phyloP scores from a whole-genome alignment of 2,329 filamentous ascomycete species.

The Rutstroemia sp. region DNA sequence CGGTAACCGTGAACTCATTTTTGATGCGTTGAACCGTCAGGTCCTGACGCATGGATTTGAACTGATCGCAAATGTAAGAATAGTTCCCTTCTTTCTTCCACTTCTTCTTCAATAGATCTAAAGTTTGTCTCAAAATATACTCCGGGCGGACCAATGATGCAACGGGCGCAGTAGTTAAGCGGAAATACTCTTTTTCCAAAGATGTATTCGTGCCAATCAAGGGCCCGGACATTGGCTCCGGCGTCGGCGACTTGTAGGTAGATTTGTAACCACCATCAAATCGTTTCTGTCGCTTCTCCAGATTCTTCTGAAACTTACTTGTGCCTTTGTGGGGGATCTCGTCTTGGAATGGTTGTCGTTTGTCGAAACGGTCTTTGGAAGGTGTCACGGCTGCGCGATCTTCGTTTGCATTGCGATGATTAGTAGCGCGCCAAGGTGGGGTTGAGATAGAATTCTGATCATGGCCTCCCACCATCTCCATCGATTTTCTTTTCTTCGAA shows the following conservation, averaged over 20 bases:
- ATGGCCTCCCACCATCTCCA: conserved; percentile 49
- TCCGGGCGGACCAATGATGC: conserved; percentile 84
- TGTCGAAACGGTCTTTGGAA: conserved; percentile 32
- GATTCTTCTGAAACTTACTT: conserved; percentile 86
- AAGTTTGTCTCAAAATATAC: conserved; percentile 68
- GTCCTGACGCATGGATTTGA: conserved; percentile 97
- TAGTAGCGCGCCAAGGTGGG: conserved; percentile 72
- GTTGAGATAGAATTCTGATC: conserved; percentile 41
- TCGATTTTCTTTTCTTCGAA: conserved; percentile 78
- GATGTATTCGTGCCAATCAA: conserved; percentile 78
- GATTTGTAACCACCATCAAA: conserved; percentile 64
- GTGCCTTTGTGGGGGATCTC: conserved; percentile 40
- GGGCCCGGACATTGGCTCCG: conserved; percentile 55
- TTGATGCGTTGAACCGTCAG: conserved; percentile 96
- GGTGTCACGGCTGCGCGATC: conserved; percentile 56
- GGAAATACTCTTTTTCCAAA: conserved; percentile 91
- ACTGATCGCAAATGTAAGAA: conserved; percentile 96
- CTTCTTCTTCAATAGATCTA: conserved; percentile 87
- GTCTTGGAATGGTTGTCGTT: conserved; percentile 40
- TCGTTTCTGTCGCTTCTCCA: conserved; percentile 84
- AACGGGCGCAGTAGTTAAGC: conserved; percentile 83
- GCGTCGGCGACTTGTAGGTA: conserved; percentile 47
- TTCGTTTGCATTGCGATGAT: conserved; percentile 50
- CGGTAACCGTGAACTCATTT: conserved; percentile 90
- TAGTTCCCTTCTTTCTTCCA: conserved; percentile 94